These are phyloP conservation scores for Arabis alpina DNA, from an alignment of 345 rosid genomes.

Conservation along the genomic window DNA sequence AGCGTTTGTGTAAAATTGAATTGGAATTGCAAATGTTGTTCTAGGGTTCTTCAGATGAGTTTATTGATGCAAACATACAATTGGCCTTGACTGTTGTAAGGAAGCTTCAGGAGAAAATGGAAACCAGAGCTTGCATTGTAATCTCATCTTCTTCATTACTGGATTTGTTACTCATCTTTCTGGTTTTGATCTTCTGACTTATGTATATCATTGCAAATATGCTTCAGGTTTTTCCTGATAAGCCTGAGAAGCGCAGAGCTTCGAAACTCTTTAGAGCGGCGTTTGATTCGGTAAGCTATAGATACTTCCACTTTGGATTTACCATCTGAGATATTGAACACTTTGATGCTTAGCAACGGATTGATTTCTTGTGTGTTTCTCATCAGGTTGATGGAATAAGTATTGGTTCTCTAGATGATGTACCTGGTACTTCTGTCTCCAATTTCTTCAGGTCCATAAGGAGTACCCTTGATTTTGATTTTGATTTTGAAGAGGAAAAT, in stretches of 20 bases:
- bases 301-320: background rate
- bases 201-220: background rate
- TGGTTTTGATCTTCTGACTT: conserved; percentile 1
- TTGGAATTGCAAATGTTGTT: conserved; percentile 50
- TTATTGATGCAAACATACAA: conserved; percentile 93
- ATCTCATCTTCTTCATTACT: conserved; percentile 36
- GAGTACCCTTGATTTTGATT: conserved; percentile 94
- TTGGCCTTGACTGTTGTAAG: conserved; percentile 73
- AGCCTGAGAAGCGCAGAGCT: conserved; percentile 90
- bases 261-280: conserved; percentile 71
- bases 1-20: conserved; percentile 32
- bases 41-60: conserved; percentile 97
- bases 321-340: conserved; percentile 14
- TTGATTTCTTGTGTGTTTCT: conserved; percentile 39
- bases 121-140: conserved; percentile 86
- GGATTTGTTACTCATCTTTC: conserved; percentile 8
- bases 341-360: conserved; percentile 11
- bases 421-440: conserved; percentile 65
- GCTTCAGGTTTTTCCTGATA: conserved; percentile 86
- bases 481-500: conserved; percentile 90
- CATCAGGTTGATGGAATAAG: conserved; percentile 83
- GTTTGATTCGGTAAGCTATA: conserved; percentile 65
- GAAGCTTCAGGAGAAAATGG: conserved; percentile 74
- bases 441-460: conserved; percentile 84
- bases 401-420: conserved; percentile 77